These are phyloP conservation scores for Hemileccinum rubropunctum DNA, from an alignment of 768 basidiomycete species.

Conservation along the genomic window DNA sequence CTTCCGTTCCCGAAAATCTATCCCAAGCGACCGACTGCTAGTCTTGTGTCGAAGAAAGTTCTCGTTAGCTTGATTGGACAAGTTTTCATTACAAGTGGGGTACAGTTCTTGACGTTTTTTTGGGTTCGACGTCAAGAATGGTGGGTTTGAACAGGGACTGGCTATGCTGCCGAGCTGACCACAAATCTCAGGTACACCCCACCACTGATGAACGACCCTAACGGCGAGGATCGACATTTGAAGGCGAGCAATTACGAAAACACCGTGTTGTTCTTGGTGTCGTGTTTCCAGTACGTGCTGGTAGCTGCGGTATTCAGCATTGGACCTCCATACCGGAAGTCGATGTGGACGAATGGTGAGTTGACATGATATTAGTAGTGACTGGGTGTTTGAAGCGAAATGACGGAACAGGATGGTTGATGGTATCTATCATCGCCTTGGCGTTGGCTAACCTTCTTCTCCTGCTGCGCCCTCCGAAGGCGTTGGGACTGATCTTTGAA, in stretches of 20 bases:
- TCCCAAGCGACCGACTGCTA: constrained; percentile 91
- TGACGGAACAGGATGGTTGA: constrained; percentile 62
- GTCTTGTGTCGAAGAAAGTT: constrained; percentile 93
- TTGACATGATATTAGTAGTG: constrained; percentile 1
- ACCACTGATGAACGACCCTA: constrained; percentile 49
- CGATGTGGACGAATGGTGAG: constrained; percentile 94
- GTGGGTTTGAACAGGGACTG: constrained; percentile 38
- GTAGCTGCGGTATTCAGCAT: constrained; percentile 98
- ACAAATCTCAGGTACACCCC: constrained; percentile 64
- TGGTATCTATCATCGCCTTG: constrained; percentile 70
- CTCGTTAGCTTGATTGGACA: constrained; percentile 92
- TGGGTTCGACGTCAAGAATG: constrained; percentile 87
- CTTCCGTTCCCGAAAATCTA: constrained; percentile 84
- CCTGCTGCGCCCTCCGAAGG: constrained; percentile 65
- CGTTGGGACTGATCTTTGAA: constrained; percentile 61
- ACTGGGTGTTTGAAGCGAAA: background rate
- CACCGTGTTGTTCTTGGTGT: constrained; percentile 85
- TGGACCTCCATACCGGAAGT: constrained; percentile 92
- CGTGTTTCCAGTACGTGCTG: constrained; percentile 98
- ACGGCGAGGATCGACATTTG: constrained; percentile 63
- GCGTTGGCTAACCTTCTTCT: constrained; percentile 74
- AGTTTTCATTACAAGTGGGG: constrained; percentile 75
- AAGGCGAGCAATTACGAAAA: constrained; percentile 91
- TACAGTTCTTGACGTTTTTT: constrained; percentile 86
- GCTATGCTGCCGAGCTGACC: background rate